These are phyloP conservation scores for Athelia sp. DNA, from an alignment of 1,284 basidiomycete species.

Conservation along the genomic window DNA sequence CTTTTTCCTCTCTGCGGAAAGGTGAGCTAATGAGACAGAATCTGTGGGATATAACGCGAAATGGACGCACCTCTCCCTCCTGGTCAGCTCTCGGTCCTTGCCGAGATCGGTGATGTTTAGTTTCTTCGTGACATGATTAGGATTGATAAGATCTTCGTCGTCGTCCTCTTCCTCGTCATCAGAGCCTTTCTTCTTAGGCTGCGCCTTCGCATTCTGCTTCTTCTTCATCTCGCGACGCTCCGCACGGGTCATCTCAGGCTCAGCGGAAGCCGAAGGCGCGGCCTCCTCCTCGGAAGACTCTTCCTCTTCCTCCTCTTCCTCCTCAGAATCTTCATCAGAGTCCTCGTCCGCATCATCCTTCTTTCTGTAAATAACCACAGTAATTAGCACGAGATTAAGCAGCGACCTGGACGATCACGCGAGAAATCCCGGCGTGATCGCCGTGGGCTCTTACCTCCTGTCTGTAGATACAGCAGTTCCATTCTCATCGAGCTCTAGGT, in stretches of 20 bases:
- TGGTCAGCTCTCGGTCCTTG: constrained; percentile 49
- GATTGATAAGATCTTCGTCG: constrained; percentile 61
- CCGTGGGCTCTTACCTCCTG: constrained; percentile 35
- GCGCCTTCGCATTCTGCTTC: constrained; percentile 48
- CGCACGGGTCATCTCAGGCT: constrained; percentile 52
- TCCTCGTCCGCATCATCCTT: constrained; percentile 27
- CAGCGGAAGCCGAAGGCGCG: constrained; percentile 12
- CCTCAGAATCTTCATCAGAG: constrained; percentile 31
- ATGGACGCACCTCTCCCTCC: constrained; percentile 60
- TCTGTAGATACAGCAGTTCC: constrained; percentile 54
- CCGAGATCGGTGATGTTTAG: constrained; percentile 60
- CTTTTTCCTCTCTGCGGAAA: constrained; percentile 71
- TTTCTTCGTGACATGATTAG: constrained; percentile 65
- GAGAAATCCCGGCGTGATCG: too few species aligned
- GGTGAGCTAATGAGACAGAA: constrained; percentile 5
- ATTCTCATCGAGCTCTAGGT: constrained; percentile 56
- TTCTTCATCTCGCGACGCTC: constrained; percentile 74
- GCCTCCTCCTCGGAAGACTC: constrained; percentile 27
- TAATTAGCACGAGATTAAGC: constrained; percentile 1
- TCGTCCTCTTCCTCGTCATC: constrained; percentile 36
- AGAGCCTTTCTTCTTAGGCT: constrained; percentile 29
- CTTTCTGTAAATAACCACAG: constrained; percentile 49
- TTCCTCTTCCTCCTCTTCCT: constrained; percentile 30
- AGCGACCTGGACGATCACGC: not conserved
- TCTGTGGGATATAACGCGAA: constrained; percentile 2